Base-by-base conservation (phyloP, 768 basidiomycete species). In the Sarcodon aspratus region DNA sequence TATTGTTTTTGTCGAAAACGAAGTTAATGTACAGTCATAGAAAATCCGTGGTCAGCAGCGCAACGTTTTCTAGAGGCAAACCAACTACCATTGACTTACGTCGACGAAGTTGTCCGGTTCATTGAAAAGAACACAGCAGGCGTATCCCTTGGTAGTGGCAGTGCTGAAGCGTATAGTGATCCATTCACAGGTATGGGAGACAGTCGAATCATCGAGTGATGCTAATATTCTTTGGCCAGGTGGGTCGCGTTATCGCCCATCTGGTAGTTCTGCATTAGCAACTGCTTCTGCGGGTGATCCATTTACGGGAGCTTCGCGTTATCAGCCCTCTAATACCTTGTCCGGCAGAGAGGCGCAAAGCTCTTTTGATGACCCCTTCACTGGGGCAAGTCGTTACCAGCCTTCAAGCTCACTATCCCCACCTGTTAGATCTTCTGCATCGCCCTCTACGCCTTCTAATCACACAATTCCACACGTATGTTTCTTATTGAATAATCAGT, bases 101-200 rank as follows among this genome's bases (percentile, higher is more conserved):
- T 91, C 21, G 94, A 98, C 56, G 76, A 97, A 63, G 85, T 99
- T 11, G 94, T 88, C 31, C 71, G 73, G 48, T 98, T 97, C 65
- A 98, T 99, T 47, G 87, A 96, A 65, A 86, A 86, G 65, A 96
- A 93, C 54, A 87, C 93, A 0, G 68, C 74, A 3, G 89, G 88
- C 1, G 80, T 89, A 17, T 81, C 72, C 47, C 66, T 97, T 9
- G 83, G 84, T 36, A 68, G 69, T 11, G 60, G 69, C 3, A 67
- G 70, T n/a, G 68, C 62, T 40, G 75, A 80, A 44, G 21, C 3
- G 5, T 90, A 74, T 59, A 76, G 82, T 17, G 95, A 98, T 61
- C 95, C 95, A 6, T 98, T 76, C 64, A 98, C 95, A 52, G 95
- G 94, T 76, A 61, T 52, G 62, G 44, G 33, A 36, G 32, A 31